These are phyloP conservation scores for Suhomyces bolitotheri DNA, from an alignment of 1,139 yeast species.

Conservation along the genomic window DNA sequence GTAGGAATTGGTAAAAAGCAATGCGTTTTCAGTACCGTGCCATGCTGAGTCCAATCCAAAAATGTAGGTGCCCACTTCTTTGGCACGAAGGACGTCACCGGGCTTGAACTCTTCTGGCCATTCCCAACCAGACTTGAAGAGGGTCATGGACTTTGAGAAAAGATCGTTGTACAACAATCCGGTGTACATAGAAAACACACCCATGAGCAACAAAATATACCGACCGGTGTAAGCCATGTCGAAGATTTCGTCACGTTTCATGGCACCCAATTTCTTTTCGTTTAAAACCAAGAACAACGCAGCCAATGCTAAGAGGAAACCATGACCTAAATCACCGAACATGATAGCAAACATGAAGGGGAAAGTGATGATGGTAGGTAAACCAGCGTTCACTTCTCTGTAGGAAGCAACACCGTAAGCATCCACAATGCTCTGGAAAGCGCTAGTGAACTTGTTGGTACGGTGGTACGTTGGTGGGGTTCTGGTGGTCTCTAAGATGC, in stretches of 20 bases:
- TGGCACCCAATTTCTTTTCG: conserved; percentile 56
- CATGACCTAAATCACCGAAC: conserved; percentile 89
- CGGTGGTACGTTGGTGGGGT: conserved; percentile 80
- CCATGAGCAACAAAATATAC: conserved; percentile 73
- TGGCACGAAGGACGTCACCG: conserved; percentile 61
- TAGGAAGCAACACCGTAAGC: conserved; percentile 79
- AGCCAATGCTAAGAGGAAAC: conserved; percentile 61
- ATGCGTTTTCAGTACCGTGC: conserved; percentile 80
- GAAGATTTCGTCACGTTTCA: conserved; percentile 75
- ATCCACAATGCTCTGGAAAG: conserved; percentile 76
- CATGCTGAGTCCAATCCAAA: conserved; percentile 76
- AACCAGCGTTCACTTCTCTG: conserved; percentile 78
- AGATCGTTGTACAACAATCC: conserved; percentile 76
- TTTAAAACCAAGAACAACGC: conserved; percentile 60
- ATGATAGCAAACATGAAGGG: conserved; percentile 86
- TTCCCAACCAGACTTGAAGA: conserved; percentile 73
- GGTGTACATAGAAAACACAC: conserved; percentile 74
- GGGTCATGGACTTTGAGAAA: conserved; percentile 74
- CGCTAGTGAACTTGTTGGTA: conserved; percentile 73
- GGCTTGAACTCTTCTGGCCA: conserved; percentile 62
- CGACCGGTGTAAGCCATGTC: conserved; percentile 83
- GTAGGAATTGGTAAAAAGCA: conserved; percentile 73
- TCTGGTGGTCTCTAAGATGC: conserved; percentile 62
- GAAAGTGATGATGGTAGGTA: conserved; percentile 76
- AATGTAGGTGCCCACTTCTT: conserved; percentile 57